phyloP scores from a whole-genome alignment of 805 yeast species.

The Lipomyces kockii region DNA sequence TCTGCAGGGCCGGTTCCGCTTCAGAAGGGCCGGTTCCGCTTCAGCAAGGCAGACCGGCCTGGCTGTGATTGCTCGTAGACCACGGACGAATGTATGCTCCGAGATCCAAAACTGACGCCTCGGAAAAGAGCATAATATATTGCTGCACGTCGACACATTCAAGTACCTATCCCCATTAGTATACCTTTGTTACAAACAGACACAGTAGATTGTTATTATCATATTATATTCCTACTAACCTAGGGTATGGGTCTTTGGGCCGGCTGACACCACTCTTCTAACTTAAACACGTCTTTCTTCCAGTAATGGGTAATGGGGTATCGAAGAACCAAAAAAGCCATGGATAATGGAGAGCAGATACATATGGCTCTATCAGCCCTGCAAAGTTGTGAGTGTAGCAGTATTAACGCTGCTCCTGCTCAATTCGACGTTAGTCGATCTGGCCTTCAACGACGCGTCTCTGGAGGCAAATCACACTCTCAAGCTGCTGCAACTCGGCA shows the following conservation, averaged over 20 bases:
- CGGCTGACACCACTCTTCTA: not conserved
- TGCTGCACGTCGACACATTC: too few species aligned
- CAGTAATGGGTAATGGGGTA: constrained; percentile 3
- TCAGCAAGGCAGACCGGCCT: too few species aligned
- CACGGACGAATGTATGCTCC: too few species aligned
- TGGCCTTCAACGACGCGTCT: not conserved
- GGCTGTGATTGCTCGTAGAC: too few species aligned
- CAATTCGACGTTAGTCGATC: not conserved
- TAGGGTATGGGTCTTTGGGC: constrained; percentile 3
- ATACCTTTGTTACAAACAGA: too few species aligned
- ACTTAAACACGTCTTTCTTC: not conserved
- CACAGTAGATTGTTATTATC: too few species aligned
- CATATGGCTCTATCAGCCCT: not conserved
- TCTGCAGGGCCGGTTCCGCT: too few species aligned
- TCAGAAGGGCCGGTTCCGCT: too few species aligned
- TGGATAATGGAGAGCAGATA: not conserved
- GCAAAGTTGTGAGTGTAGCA: not conserved
- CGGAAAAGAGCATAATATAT: too few species aligned
- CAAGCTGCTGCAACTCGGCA: not conserved
- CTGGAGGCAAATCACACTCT: constrained; percentile 1
- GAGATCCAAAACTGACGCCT: too few species aligned
- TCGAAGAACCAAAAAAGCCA: constrained; percentile 1
- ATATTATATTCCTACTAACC: too few species aligned
- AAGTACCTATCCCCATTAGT: too few species aligned
- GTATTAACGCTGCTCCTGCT: constrained; percentile 2